Percentiles rank a stretch among this genome's conserved stretches.
phyloP scores from a whole-genome alignment of 352 stramenopile species.

The Phytophthora fragariaefolia region DNA sequence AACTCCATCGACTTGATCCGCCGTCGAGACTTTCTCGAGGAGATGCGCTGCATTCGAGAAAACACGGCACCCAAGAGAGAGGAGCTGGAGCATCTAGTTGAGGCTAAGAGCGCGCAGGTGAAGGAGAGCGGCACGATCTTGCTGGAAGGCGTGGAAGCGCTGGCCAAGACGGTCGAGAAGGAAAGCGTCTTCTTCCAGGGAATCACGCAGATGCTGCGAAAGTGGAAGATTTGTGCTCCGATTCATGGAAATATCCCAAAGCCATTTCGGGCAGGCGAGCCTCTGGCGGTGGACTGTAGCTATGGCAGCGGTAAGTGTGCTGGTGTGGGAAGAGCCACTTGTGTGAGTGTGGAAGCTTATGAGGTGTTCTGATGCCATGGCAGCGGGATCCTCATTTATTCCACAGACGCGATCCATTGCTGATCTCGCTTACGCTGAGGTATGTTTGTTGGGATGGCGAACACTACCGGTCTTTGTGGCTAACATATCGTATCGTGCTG shows the following conservation, averaged over 20 bases:
- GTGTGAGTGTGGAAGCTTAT: constrained; percentile 3
- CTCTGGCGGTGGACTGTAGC: constrained; percentile 86
- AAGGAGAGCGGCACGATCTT: constrained; percentile 82
- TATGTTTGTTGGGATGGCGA: constrained; percentile 25
- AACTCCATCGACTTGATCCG: constrained; percentile 90
- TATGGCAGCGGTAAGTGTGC: constrained; percentile 69
- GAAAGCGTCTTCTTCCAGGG: constrained; percentile 88
- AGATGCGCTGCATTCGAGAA: constrained; percentile 87
- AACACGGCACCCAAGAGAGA: constrained; percentile 85
- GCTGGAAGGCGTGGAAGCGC: constrained; percentile 68
- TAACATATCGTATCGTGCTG: constrained; percentile 3
- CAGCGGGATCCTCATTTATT: constrained; percentile 78
- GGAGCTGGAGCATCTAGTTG: constrained; percentile 80
- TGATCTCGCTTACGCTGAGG: constrained; percentile 84
- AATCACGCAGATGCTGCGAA: constrained; percentile 76
- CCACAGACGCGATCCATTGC: constrained; percentile 78
- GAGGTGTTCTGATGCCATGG: constrained; percentile 9
- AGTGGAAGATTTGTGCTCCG: constrained; percentile 88
- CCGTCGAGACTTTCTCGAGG: constrained; percentile 79
- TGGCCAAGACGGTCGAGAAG: constrained; percentile 77
- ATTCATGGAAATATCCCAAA: constrained; percentile 90
- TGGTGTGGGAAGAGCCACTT: background rate
- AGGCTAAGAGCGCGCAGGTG: constrained; percentile 77
- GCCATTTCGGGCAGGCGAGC: constrained; percentile 83
- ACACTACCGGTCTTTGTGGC: constrained; percentile 2